These are phyloP conservation scores for Neofusicoccum laricinum DNA, from an alignment of 2,329 filamentous ascomycete species.

Conservation along the genomic window DNA sequence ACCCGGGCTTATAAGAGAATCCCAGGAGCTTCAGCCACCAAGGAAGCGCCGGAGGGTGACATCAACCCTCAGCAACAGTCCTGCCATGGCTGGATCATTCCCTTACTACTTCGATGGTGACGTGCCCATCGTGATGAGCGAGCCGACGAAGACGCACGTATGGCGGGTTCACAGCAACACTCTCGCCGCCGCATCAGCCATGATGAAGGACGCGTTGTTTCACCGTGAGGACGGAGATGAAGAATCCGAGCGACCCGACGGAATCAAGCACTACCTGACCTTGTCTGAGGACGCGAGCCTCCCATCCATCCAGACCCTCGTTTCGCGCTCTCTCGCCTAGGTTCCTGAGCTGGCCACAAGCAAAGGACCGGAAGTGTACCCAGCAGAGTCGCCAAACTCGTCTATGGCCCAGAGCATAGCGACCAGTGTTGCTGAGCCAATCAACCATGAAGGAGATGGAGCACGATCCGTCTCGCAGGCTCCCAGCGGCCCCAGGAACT, in stretches of 20 bases:
- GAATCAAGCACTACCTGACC: neutral
- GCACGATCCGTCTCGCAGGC: no score
- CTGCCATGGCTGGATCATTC: neutral
- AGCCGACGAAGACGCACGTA: neutral
- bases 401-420: neutral
- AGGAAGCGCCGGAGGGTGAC: neutral
- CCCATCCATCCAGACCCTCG: no score
- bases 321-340: no score
- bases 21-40: neutral
- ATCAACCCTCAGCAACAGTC: neutral
- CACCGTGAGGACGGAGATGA: neutral
- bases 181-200: neutral
- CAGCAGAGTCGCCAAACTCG: neutral
- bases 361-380: no score
- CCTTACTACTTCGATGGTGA: conserved; percentile 21
- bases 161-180: conserved; percentile 21
- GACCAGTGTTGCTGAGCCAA: neutral
- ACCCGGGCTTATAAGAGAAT: no score
- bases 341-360: neutral
- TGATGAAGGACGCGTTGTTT: neutral
- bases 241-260: neutral
- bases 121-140: conserved; percentile 18
- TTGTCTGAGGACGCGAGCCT: no score
- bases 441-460: neutral
- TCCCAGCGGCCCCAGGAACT: no score